A percentile compares a stretch with the other conserved stretches of the same genome.
Conservation (phyloP, 176 grass and related monocot genomes). For the Oryza glumipatula region DNA sequence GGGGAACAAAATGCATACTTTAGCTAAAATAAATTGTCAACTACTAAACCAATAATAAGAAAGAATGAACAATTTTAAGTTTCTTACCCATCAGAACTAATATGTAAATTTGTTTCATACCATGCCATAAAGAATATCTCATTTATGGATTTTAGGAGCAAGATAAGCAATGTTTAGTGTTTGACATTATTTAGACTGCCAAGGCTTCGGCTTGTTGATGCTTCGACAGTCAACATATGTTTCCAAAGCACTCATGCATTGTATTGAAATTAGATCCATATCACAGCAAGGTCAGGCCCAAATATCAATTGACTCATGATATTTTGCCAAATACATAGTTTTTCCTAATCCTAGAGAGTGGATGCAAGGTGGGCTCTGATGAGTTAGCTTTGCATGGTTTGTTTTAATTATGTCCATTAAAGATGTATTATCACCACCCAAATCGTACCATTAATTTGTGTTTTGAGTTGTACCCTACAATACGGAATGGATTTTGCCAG, state of each 20-base stretch:
- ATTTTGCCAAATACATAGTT: slow-evolving; percentile 8
- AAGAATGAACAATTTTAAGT: neutral
- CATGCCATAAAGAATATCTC: slow-evolving; percentile 8
- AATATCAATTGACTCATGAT: slow-evolving; percentile 10
- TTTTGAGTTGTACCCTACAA: neutral
- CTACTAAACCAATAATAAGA: neutral
- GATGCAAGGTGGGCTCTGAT: neutral
- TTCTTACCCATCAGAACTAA: slow-evolving; percentile 1
- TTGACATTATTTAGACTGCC: neutral
- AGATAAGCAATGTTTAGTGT: neutral
- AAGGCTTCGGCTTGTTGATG: slow-evolving; percentile 7
- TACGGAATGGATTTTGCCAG: neutral
- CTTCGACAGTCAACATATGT: neutral
- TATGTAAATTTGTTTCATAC: neutral
- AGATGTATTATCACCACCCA: neutral
- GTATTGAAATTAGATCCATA: slow-evolving; percentile 24
- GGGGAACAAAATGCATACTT: neutral
- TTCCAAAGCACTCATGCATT: slow-evolving; percentile 6
- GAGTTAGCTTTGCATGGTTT: neutral
- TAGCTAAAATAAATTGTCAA: neutral
- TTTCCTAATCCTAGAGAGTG: neutral
- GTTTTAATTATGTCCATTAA: neutral
- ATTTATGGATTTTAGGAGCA: neutral
- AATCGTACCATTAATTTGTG: neutral
- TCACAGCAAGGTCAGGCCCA: neutral